Evolutionary conservation across 139 green algal genomes (phyloP).

Genomic region (Volvox africanus): DNA sequence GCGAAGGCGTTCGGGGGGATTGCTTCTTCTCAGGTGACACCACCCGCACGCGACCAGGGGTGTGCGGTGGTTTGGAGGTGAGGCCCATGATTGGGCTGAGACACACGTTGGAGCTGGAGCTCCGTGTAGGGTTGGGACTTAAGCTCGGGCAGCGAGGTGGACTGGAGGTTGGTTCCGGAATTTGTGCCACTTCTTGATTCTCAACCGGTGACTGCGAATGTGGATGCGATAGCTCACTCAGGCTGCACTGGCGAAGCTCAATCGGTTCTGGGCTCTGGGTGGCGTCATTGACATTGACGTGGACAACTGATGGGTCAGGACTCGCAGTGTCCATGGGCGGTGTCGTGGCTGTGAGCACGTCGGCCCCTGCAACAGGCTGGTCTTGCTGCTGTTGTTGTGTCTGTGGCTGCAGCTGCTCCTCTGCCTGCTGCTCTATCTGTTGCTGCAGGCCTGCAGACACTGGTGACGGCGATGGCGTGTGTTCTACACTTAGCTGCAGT

Average conservation of each 20-base stretch:
- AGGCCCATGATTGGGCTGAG: not conserved
- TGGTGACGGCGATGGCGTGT: too few species aligned
- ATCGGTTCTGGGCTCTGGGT: too few species aligned
- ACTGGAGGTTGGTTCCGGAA: not conserved
- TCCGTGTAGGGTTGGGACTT: not conserved
- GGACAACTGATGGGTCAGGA: not conserved
- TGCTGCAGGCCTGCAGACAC: not conserved
- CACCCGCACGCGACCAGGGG: not conserved
- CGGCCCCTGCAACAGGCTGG: too few species aligned
- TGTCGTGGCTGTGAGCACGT: too few species aligned
- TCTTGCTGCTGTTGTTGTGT: not conserved
- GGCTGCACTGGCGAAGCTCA: too few species aligned
- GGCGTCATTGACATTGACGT: too few species aligned
- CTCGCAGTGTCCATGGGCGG: not conserved
- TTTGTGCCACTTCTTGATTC: not conserved
- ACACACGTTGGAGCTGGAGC: not conserved
- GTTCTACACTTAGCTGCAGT: not conserved
- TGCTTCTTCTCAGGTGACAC: not conserved
- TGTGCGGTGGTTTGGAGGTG: not conserved
- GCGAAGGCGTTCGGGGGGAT: too few species aligned
- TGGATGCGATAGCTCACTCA: too few species aligned
- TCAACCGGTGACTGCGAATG: too few species aligned
- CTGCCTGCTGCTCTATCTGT: not conserved
- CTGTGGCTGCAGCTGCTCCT: not conserved
- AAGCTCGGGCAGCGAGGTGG: not conserved